Percentiles rank a stretch among this genome's conserved stretches.
Conservation (phyloP, 768 basidiomycete genomes). For the Russula ochroleuca region DNA sequence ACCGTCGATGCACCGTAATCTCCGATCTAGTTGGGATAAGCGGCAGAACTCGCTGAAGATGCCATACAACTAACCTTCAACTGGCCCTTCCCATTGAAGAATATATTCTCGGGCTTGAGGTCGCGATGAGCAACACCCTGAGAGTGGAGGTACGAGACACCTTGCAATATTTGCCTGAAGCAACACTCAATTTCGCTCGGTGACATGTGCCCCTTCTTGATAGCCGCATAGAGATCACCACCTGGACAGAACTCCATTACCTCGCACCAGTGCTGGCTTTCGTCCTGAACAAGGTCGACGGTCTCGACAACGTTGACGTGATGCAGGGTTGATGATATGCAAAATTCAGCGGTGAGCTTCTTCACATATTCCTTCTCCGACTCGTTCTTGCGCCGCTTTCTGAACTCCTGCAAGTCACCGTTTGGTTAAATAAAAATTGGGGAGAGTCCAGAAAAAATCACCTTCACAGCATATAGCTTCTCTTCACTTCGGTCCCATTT, state of each 20-base stretch:
- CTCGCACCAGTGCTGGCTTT: conserved; percentile 95
- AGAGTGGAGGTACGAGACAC: conserved; percentile 86
- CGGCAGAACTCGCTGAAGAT: conserved; percentile 17
- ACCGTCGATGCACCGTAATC: conserved; percentile 99
- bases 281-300: conserved; percentile 98
- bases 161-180: conserved; percentile 92
- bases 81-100: conserved; percentile 89
- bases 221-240: conserved; percentile 96
- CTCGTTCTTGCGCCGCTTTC: conserved; percentile 96
- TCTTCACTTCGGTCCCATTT: conserved; percentile 98
- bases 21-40: conserved; percentile 63
- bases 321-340: conserved; percentile 93
- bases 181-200: conserved; percentile 93
- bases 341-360: conserved; percentile 99
- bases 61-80: conserved; percentile 63
- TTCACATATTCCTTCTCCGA: conserved; percentile 99
- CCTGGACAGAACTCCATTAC: conserved; percentile 99
- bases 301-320: conserved; percentile 97
- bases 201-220: conserved; percentile 94
- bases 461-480: conserved; percentile 97
- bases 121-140: conserved; percentile 98
- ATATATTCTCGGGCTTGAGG: conserved; percentile 96
- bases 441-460: conserved; percentile 33
- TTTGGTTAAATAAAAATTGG: conserved; percentile 5
- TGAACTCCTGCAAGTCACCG: conserved; percentile 72